Conservation (phyloP, 2,329 filamentous ascomycete genomes). For the Colletotrichum euphorbiae region DNA sequence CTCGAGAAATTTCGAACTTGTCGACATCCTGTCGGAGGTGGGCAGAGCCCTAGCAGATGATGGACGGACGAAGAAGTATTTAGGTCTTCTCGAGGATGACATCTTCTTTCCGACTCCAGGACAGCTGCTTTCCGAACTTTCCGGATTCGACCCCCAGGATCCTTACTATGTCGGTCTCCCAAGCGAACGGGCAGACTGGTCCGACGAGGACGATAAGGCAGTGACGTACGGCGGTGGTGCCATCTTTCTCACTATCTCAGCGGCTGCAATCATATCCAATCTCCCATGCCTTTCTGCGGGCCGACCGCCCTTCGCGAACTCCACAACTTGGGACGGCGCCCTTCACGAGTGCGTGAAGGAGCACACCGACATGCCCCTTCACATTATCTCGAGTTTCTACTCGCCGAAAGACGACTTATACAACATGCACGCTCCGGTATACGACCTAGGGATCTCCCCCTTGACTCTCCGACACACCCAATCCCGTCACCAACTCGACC, state of each 20-base stretch:
- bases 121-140: slow-evolving; percentile 53
- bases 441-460: slow-evolving; percentile 55
- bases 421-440: slow-evolving; percentile 46
- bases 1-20: slow-evolving; percentile 53
- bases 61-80: slow-evolving; percentile 54
- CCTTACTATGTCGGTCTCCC: slow-evolving; percentile 57
- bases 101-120: slow-evolving; percentile 59
- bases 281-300: slow-evolving; percentile 50
- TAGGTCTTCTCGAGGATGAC: slow-evolving; percentile 59
- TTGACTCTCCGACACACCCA: slow-evolving; percentile 55
- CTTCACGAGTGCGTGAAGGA: slow-evolving; percentile 55
- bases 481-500: slow-evolving; percentile 52
- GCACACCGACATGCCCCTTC: slow-evolving; percentile 52
- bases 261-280: slow-evolving; percentile 49
- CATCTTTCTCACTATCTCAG: slow-evolving; percentile 54
- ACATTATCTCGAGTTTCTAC: slow-evolving; percentile 58
- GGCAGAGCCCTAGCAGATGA: slow-evolving; percentile 49
- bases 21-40: slow-evolving; percentile 49
- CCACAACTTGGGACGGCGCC: slow-evolving; percentile 53
- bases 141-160: slow-evolving; percentile 45
- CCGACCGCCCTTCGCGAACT: slow-evolving; percentile 41
- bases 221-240: slow-evolving; percentile 59
- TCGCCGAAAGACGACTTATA: slow-evolving; percentile 50
- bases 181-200: slow-evolving; percentile 58
- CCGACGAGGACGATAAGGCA: slow-evolving; percentile 49